These are phyloP conservation scores for Aspergillus sp. DNA, from an alignment of 2,329 filamentous ascomycete species.

Conservation along the genomic window DNA sequence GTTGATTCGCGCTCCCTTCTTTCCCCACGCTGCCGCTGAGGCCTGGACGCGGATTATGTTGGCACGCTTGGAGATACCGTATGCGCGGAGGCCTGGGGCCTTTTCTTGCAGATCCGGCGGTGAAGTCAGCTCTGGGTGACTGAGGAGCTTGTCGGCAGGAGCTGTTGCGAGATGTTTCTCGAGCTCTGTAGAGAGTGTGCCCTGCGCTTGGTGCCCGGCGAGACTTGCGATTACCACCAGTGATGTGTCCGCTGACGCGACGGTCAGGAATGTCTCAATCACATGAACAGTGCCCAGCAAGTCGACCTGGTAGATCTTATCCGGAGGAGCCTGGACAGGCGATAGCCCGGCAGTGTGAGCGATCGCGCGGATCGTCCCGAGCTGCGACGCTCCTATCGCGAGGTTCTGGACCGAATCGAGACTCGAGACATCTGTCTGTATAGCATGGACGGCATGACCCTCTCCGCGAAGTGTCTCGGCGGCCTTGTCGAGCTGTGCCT, in stretches of 20 bases:
- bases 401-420: conserved; percentile 4
- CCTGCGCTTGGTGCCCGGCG: conserved; percentile 1
- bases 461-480: conserved; percentile 1
- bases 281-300: conserved; percentile 13
- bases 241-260: neutral
- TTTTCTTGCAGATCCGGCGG: neutral
- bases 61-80: conserved; percentile 10
- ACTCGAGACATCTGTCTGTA: conserved; percentile 5
- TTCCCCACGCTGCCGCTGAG: conserved; percentile 8
- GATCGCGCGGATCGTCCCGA: conserved; percentile 4
- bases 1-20: conserved; percentile 11
- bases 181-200: neutral
- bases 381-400: neutral
- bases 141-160: neutral
- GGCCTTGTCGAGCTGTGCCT: neutral
- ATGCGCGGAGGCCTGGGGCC: neutral
- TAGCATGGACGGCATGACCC: neutral
- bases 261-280: conserved; percentile 11
- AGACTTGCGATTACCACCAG: conserved; percentile 15
- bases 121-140: neutral
- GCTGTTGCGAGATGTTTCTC: conserved; percentile 15
- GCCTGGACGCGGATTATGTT: conserved; percentile 18
- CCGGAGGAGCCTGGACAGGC: neutral
- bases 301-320: conserved; percentile 10
- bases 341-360: conserved; percentile 16